Conservation (phyloP, 2,329 filamentous ascomycete species). For the Cadophora gregata region DNA sequence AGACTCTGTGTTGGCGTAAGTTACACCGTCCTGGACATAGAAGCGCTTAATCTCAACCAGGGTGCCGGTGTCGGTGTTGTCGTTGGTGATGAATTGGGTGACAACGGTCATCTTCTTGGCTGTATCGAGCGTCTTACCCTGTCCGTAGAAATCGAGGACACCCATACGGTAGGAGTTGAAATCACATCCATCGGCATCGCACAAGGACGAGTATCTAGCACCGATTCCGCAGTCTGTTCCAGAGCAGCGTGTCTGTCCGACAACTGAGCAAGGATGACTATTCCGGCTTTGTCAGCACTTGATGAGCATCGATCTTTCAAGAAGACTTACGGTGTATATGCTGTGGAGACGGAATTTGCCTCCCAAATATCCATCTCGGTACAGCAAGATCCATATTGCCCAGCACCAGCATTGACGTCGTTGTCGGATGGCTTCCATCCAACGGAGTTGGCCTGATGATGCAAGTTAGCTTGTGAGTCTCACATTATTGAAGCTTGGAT, state of each 20-base stretch:
- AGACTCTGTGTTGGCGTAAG: conserved; percentile 57
- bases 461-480: conserved; percentile 23
- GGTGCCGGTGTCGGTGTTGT: conserved; percentile 55
- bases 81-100: conserved; percentile 62
- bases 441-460: conserved; percentile 57
- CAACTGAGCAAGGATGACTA: conserved; percentile 57
- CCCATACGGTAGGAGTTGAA: conserved; percentile 67
- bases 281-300: conserved; percentile 1
- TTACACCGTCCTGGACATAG: conserved; percentile 61
- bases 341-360: conserved; percentile 63
- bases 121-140: conserved; percentile 58
- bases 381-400: conserved; percentile 66
- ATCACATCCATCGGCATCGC: conserved; percentile 67
- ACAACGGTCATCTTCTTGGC: conserved; percentile 60
- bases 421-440: conserved; percentile 55
- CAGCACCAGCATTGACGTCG: conserved; percentile 58
- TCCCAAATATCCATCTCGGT: conserved; percentile 74
- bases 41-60: conserved; percentile 61
- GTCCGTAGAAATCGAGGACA: conserved; percentile 60
- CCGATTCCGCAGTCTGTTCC: conserved; percentile 52
- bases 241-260: conserved; percentile 52
- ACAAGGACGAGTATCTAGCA: conserved; percentile 58
- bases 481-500: neutral
- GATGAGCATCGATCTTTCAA: neutral
- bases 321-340: conserved; percentile 55